These are phyloP conservation scores for Globisporangium splendens DNA, from an alignment of 352 stramenopile genomes.

Conservation along the genomic window DNA sequence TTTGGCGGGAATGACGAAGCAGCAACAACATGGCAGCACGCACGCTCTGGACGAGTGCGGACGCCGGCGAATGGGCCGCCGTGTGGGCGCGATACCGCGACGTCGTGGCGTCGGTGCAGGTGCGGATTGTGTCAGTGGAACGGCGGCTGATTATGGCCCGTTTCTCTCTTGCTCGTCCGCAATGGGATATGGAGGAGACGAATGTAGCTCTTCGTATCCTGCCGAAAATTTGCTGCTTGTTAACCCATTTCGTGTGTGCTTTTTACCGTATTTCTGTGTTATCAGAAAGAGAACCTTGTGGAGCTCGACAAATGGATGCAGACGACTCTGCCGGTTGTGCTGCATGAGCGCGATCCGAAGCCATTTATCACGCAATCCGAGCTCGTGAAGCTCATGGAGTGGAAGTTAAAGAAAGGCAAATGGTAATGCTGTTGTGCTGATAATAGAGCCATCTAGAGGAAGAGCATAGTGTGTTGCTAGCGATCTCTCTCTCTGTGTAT, in stretches of 20 bases:
- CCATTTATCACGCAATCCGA: constrained; percentile 53
- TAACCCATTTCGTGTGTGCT: background rate
- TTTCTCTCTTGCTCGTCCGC: too few species aligned
- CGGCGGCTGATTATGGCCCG: background rate
- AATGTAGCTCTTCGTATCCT: background rate
- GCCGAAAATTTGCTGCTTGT: background rate
- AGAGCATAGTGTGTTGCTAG: too few species aligned
- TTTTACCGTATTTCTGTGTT: too few species aligned
- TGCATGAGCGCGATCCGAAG: constrained; percentile 43
- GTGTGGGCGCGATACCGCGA: constrained; percentile 39
- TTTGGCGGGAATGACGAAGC: background rate
- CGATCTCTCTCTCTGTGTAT: background rate
- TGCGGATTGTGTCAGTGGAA: constrained; percentile 10
- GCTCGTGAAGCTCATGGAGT: constrained; percentile 68
- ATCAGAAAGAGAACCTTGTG: constrained; percentile 53
- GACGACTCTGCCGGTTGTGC: constrained; percentile 27
- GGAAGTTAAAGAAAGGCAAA: constrained; percentile 86
- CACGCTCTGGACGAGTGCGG: constrained; percentile 27
- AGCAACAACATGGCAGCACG: constrained; percentile 3
- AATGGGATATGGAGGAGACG: too few species aligned
- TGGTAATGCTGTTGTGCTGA: constrained; percentile 28
- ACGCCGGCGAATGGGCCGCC: constrained; percentile 27
- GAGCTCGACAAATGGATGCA: constrained; percentile 63
- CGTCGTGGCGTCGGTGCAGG: constrained; percentile 34
- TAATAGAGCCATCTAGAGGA: too few species aligned